Conservation (phyloP, 139 green algal species). For the Deuterostichococcus epilithicus region DNA sequence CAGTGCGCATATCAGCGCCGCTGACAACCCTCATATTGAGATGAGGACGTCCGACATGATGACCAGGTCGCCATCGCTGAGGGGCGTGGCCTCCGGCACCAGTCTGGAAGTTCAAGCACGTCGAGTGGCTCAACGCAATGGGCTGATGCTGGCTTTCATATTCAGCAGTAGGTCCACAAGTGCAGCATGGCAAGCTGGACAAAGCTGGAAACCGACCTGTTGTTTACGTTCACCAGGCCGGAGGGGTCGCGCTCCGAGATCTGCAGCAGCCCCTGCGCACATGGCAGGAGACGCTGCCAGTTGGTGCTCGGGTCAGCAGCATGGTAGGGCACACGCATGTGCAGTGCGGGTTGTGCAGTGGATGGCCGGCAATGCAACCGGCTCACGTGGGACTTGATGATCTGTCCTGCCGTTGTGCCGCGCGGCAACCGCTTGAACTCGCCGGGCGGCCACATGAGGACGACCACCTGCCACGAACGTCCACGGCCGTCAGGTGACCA, state of each 20-base stretch:
- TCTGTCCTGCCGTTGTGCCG: constrained; percentile 68
- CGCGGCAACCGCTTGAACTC: constrained; percentile 59
- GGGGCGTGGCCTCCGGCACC: constrained; percentile 60
- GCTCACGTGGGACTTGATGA: constrained; percentile 8
- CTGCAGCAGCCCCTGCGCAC: constrained; percentile 4
- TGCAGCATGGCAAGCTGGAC: too few species aligned
- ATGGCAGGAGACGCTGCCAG: background rate
- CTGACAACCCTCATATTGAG: constrained; percentile 47
- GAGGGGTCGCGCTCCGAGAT: background rate
- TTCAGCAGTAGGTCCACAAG: too few species aligned
- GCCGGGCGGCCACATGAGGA: constrained; percentile 45
- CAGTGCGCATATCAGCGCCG: too few species aligned
- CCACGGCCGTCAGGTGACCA: too few species aligned
- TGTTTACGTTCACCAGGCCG: constrained; percentile 85
- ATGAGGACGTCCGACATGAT: constrained; percentile 62
- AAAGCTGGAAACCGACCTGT: too few species aligned
- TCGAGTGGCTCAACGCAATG: too few species aligned
- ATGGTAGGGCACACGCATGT: background rate
- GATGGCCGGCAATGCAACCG: background rate
- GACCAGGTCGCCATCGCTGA: constrained; percentile 81
- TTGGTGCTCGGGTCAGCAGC: background rate
- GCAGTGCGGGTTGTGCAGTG: background rate
- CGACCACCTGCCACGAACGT: constrained; percentile 25
- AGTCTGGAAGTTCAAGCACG: too few species aligned
- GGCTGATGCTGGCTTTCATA: too few species aligned